Evolutionary conservation across 345 rosid species (phyloP).

Genomic region (Chamaenerion angustifolium): DNA sequence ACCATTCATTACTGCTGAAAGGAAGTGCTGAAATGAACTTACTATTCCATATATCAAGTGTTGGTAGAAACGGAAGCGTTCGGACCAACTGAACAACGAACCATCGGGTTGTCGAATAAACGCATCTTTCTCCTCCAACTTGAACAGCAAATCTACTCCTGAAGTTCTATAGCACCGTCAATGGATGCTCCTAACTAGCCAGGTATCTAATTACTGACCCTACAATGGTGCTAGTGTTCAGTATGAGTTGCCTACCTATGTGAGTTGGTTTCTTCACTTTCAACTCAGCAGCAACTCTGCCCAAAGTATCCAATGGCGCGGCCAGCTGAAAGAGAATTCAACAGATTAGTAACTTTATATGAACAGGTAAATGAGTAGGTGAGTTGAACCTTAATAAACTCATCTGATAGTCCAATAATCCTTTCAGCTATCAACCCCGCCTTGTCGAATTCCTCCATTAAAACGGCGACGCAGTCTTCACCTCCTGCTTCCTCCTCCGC

Average conservation of each 20-base stretch:
- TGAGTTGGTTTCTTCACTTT: slow-evolving; percentile 67
- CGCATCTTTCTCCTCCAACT: slow-evolving; percentile 65
- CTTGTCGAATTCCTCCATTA: slow-evolving; percentile 41
- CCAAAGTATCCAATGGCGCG: slow-evolving; percentile 51
- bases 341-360: background rate
- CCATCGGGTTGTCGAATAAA: slow-evolving; percentile 79
- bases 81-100: slow-evolving; percentile 77
- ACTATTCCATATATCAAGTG: slow-evolving; percentile 60
- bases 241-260: slow-evolving; percentile 31
- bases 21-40: slow-evolving; percentile 18
- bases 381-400: slow-evolving; percentile 82
- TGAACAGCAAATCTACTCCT: slow-evolving; percentile 91
- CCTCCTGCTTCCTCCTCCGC: slow-evolving; percentile 22
- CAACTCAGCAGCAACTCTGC: slow-evolving; percentile 63
- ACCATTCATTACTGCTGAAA: no score
- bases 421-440: slow-evolving; percentile 52
- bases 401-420: slow-evolving; percentile 59
- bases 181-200: no score
- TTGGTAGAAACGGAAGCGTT: slow-evolving; percentile 66
- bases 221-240: no score
- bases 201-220: no score
- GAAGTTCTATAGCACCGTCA: slow-evolving; percentile 4
- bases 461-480: slow-evolving; percentile 49
- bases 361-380: no score
- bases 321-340: slow-evolving; percentile 41